phyloP scores from a whole-genome alignment of 306 rosid genomes.

The Elaeagnus macrophylla region DNA sequence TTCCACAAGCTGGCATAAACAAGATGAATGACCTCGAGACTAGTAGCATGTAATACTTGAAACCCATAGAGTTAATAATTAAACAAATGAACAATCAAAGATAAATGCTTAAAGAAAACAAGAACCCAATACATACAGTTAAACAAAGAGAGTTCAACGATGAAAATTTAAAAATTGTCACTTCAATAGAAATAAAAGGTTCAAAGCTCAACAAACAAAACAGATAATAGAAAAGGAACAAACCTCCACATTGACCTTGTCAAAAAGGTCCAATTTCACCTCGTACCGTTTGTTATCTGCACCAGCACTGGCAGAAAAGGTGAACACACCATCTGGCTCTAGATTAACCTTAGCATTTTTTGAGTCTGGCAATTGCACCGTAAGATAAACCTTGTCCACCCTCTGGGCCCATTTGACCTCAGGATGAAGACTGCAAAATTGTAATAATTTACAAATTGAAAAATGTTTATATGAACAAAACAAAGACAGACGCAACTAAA shows the following conservation, averaged over 20 bases:
- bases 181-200: too few species aligned
- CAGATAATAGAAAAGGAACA: too few species aligned
- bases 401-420: conserved; percentile 99
- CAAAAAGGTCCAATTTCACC: conserved; percentile 73
- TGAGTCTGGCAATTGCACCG: conserved; percentile 75
- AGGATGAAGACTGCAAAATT: conserved; percentile 74
- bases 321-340: conserved; percentile 69
- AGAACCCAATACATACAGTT: too few species aligned
- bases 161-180: too few species aligned
- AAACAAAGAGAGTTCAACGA: too few species aligned
- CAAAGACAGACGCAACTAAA: background rate
- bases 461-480: background rate
- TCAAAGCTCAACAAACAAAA: too few species aligned
- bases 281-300: conserved; percentile 55
- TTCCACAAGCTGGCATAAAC: too few species aligned
- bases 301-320: conserved; percentile 71
- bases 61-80: too few species aligned
- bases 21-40: too few species aligned
- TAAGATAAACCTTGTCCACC: conserved; percentile 72
- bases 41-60: too few species aligned
- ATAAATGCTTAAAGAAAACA: too few species aligned
- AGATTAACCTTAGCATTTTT: conserved; percentile 79
- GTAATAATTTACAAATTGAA: background rate
- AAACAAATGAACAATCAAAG: too few species aligned
- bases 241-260: conserved; percentile 83